phyloP scores from a whole-genome alignment of 2,329 filamentous ascomycete genomes.

The Sporothrix luriei region DNA sequence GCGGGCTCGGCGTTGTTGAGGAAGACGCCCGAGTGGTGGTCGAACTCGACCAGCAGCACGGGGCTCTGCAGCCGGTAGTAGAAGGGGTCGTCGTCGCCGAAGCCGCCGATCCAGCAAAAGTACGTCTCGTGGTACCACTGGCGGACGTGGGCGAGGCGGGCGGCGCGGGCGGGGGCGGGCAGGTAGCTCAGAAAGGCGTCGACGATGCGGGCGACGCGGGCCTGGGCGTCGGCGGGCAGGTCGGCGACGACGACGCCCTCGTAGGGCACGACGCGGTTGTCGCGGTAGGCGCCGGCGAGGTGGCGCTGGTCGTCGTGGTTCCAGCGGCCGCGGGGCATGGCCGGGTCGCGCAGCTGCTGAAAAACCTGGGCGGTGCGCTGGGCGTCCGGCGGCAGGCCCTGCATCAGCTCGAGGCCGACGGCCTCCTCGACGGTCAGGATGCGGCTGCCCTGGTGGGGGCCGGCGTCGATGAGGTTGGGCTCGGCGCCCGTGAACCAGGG shows the following conservation, averaged over 20 bases:
- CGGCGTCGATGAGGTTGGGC: constrained; percentile 71
- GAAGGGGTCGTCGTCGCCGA: constrained; percentile 67
- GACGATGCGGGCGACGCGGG: constrained; percentile 60
- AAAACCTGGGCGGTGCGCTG: constrained; percentile 60
- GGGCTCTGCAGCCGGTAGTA: constrained; percentile 79
- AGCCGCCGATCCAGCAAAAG: constrained; percentile 78
- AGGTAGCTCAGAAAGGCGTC: constrained; percentile 70
- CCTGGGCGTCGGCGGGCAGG: constrained; percentile 54
- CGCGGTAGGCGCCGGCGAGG: constrained; percentile 74
- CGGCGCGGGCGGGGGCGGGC: constrained; percentile 56
- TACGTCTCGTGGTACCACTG: constrained; percentile 69
- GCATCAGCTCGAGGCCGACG: constrained; percentile 70
- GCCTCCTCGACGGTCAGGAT: constrained; percentile 67
- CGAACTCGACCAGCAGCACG: constrained; percentile 74
- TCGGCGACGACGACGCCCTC: constrained; percentile 64
- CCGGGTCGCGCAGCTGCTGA: constrained; percentile 61
- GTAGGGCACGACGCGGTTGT: constrained; percentile 75
- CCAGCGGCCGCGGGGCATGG: constrained; percentile 70
- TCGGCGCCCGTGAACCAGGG: constrained; percentile 82
- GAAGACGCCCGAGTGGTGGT: constrained; percentile 77
- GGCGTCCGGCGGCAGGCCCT: constrained; percentile 53
- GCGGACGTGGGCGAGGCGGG: constrained; percentile 58
- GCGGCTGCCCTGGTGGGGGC: constrained; percentile 63
- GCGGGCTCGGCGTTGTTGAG: constrained; percentile 71
- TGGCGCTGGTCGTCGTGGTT: constrained; percentile 81